phyloP scores from a whole-genome alignment of 768 basidiomycete species.

The Hericium rajendrae region DNA sequence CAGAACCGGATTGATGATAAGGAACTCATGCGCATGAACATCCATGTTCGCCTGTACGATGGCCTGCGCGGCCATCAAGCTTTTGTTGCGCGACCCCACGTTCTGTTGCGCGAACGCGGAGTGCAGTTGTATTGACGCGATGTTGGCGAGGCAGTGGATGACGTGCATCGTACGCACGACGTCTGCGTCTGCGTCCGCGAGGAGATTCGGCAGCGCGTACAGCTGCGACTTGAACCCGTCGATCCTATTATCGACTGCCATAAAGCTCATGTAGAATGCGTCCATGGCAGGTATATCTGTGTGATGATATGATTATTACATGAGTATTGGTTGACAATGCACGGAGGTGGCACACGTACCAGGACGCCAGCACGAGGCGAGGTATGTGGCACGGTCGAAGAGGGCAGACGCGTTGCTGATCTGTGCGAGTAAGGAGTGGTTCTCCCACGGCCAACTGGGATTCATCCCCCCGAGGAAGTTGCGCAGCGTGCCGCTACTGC shows the following conservation, averaged over 20 bases:
- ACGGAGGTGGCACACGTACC: conserved; percentile 11
- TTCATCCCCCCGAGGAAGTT: conserved; percentile 34
- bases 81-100: conserved; percentile 10
- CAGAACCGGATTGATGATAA: neutral
- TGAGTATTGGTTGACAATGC: neutral
- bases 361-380: conserved; percentile 31
- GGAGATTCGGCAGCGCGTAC: conserved; percentile 10
- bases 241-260: conserved; percentile 20
- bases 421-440: conserved; percentile 30
- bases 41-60: conserved; percentile 7
- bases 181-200: conserved; percentile 1
- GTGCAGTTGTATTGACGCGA: conserved; percentile 23
- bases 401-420: conserved; percentile 47
- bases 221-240: conserved; percentile 20
- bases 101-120: conserved; percentile 14
- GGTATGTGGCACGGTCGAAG: conserved; percentile 46
- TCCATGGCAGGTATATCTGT: conserved; percentile 7
- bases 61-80: conserved; percentile 9
- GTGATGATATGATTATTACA: no score
- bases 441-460: conserved; percentile 24
- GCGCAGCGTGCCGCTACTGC: conserved; percentile 38
- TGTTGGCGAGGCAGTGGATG: conserved; percentile 18
- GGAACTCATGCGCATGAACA: neutral
- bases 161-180: conserved; percentile 16
- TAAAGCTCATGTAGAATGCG: conserved; percentile 16